These are phyloP conservation scores for Phyllostachys edulis DNA, from an alignment of 176 grass and related monocot genomes.

Conservation along the genomic window DNA sequence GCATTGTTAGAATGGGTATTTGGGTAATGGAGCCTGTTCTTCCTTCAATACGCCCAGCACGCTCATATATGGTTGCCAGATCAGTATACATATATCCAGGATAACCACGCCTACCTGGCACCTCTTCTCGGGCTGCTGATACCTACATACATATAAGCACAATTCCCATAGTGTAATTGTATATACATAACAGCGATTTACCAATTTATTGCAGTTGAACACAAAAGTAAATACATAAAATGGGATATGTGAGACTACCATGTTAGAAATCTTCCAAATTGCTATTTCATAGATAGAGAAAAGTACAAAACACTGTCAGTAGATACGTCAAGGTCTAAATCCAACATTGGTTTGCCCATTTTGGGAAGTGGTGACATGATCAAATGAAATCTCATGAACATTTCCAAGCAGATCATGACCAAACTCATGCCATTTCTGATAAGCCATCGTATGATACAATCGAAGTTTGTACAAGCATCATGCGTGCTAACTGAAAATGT, in stretches of 20 bases:
- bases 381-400: background rate
- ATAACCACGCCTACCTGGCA: constrained; percentile 99
- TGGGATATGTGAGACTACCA: background rate
- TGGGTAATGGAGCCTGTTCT: constrained; percentile 97
- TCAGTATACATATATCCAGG: constrained; percentile 99
- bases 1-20: constrained; percentile 99
- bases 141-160: constrained; percentile 56
- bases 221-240: background rate
- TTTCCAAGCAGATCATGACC: background rate
- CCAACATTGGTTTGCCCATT: background rate
- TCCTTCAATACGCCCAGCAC: constrained; percentile 99
- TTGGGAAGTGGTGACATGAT: background rate
- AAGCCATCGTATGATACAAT: background rate
- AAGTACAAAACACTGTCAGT: constrained; percentile 9
- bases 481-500: background rate
- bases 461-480: constrained; percentile 4
- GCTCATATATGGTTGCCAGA: constrained; percentile 98
- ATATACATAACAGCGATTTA: background rate
- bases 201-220: background rate
- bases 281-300: background rate
- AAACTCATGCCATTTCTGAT: constrained; percentile 7
- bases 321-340: background rate
- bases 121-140: constrained; percentile 96
- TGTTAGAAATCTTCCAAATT: background rate
- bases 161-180: constrained; percentile 3